phyloP scores from a whole-genome alignment of 2,329 filamentous ascomycete species.

The Trichoderma afroharzianum region DNA sequence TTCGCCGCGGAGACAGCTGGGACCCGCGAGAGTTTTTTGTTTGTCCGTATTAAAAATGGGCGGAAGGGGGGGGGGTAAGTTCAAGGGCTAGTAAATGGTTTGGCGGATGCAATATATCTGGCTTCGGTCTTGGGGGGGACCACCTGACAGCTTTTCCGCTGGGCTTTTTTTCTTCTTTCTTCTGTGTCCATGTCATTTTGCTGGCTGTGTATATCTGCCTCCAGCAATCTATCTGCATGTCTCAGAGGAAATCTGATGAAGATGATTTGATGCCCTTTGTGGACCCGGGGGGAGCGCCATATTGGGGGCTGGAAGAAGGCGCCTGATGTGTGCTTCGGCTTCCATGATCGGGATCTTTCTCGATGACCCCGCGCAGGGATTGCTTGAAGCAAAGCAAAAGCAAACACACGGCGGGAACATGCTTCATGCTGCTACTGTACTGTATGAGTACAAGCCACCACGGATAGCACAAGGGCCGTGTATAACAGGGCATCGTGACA shows the following conservation, averaged over 20 bases:
- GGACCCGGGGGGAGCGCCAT: neutral
- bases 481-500: neutral
- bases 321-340: neutral
- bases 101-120: neutral
- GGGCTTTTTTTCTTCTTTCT: neutral
- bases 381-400: neutral
- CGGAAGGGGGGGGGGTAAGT: neutral
- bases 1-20: neutral
- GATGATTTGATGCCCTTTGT: neutral
- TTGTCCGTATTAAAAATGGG: neutral
- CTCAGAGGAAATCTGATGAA: neutral
- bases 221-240: neutral
- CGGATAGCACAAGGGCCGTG: neutral
- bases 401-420: neutral
- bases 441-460: neutral
- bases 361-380: neutral
- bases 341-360: neutral
- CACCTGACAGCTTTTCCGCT: neutral
- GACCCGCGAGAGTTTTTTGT: neutral
- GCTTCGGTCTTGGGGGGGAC: neutral
- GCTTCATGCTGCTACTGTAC: neutral
- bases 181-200: neutral
- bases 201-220: neutral
- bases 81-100: neutral
- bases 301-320: constrained; percentile 11